phyloP scores from a whole-genome alignment of 345 rosid species.

The Dovyalis caffra region DNA sequence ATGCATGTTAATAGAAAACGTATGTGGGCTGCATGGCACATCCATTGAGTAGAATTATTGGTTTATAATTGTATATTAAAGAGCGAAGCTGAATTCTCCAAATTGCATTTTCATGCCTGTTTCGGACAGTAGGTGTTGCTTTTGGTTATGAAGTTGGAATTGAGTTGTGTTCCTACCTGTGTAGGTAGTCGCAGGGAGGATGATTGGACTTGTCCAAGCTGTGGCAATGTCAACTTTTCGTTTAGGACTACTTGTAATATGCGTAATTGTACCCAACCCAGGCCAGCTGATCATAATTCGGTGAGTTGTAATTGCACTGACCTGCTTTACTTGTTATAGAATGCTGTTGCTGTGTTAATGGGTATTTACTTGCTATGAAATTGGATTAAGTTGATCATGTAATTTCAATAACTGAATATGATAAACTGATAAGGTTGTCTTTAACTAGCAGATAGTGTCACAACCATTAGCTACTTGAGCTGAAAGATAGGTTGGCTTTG shows the following conservation, averaged over 20 bases:
- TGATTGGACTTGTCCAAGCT: slow-evolving; percentile 99
- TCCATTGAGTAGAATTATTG: too few species aligned
- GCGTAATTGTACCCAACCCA: slow-evolving; percentile 96
- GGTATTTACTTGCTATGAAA: neutral
- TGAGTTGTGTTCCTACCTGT: neutral
- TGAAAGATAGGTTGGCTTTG: neutral
- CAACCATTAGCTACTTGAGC: neutral
- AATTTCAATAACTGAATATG: neutral
- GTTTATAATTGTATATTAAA: too few species aligned
- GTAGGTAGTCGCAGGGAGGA: slow-evolving; percentile 97
- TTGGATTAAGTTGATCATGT: neutral
- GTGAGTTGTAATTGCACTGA: slow-evolving; percentile 34
- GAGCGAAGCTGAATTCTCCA: too few species aligned
- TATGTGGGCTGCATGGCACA: too few species aligned
- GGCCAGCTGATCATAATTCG: slow-evolving; percentile 88
- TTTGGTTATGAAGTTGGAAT: neutral
- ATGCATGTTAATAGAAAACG: neutral
- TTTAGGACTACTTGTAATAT: slow-evolving; percentile 96
- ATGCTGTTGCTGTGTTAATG: neutral
- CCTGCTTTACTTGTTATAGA: neutral
- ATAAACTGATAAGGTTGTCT: neutral
- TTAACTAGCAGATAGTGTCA: neutral
- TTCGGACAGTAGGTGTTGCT: neutral
- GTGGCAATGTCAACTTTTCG: slow-evolving; percentile 95
- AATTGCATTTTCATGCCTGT: too few species aligned